Base-by-base conservation (phyloP, 1,139 yeast species). In the Ashbya aceris region DNA sequence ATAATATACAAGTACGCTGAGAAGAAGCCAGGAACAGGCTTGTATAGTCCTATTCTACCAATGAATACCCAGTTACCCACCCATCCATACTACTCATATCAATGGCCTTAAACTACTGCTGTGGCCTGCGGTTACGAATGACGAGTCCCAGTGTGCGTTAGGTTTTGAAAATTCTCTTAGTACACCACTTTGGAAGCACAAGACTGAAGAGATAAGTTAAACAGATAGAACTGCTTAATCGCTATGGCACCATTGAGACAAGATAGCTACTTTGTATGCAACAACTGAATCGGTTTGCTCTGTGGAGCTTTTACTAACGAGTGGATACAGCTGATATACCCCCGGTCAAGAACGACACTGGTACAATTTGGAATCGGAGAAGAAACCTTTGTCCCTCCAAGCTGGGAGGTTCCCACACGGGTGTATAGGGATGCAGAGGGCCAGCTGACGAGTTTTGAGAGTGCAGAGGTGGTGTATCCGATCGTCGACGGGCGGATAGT, bases 321-420 rank as follows among this genome's bases (percentile, higher is more conserved):
- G 20, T 36, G 11, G 17, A 28, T 33, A 14, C 43, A 68, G 65
- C 75, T 87, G 40, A 75, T 89, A 35, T 79, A 85, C 46, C 86
- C 95, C 1, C 95, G 96, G n/a, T 80, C 94, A 2, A 70, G 67
- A 44, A 66, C 73, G 43, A 85, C 96, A 1, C 67, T 81, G 43
- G 84, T 84, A 35, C 82, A 83, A 52, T 80, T 84, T 58, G 96
- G 96, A 2, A 67, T 89, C 35, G 80, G 77, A 41, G 96, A 89
- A 34, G 62, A 58, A 49, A 72, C 85, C 1, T 71, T 85, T 49
- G 67, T 83, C 3, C 87, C 94, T 2, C 95, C 96, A 1, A 75
- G 77, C 38, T 75, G 74, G 50, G 77, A 77, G 46, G 69, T 87
- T 32, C 94, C 96, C 9, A 77, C 95, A 0, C 69, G 70, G 28